phyloP scores from a whole-genome alignment of 2,329 filamentous ascomycete genomes.

The Aspergillus amoenus region DNA sequence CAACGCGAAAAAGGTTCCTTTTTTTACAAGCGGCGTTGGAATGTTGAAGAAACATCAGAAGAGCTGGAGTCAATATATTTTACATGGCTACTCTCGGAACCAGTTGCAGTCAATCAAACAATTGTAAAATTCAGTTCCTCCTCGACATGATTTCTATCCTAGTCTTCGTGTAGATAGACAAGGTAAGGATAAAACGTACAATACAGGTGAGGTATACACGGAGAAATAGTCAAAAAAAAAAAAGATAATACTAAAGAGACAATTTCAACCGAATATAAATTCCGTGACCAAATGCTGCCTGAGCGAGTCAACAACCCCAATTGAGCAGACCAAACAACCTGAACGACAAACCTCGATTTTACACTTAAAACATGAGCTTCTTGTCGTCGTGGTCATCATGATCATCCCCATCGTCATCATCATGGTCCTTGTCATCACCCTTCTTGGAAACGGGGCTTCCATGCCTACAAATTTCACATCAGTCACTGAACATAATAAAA shows the following conservation, averaged over 20 bases:
- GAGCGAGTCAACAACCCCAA: constrained; percentile 18
- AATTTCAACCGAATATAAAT: background rate
- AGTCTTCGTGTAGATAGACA: constrained; percentile 4
- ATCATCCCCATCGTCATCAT: constrained; percentile 24
- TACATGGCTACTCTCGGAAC: constrained; percentile 35
- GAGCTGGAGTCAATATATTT: constrained; percentile 31
- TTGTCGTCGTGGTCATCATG: constrained; percentile 26
- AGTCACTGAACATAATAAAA: constrained; percentile 5
- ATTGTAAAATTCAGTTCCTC: constrained; percentile 36
- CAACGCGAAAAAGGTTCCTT: constrained; percentile 30
- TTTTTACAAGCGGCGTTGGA: constrained; percentile 38
- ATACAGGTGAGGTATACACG: constrained; percentile 15
- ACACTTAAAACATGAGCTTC: constrained; percentile 30
- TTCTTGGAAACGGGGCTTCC: constrained; percentile 60
- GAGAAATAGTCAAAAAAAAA: constrained; percentile 3
- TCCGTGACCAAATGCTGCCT: constrained; percentile 18
- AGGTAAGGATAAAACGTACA: constrained; percentile 6
- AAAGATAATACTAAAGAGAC: background rate
- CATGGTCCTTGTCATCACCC: constrained; percentile 33
- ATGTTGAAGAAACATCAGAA: constrained; percentile 36
- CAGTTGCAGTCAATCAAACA: constrained; percentile 38
- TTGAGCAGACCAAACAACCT: background rate
- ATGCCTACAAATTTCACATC: constrained; percentile 44
- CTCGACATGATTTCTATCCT: constrained; percentile 1
- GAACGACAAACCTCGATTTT: background rate